Evolutionary conservation across 768 basidiomycete species (phyloP).

Genomic region (Solioccasus polychromus): DNA sequence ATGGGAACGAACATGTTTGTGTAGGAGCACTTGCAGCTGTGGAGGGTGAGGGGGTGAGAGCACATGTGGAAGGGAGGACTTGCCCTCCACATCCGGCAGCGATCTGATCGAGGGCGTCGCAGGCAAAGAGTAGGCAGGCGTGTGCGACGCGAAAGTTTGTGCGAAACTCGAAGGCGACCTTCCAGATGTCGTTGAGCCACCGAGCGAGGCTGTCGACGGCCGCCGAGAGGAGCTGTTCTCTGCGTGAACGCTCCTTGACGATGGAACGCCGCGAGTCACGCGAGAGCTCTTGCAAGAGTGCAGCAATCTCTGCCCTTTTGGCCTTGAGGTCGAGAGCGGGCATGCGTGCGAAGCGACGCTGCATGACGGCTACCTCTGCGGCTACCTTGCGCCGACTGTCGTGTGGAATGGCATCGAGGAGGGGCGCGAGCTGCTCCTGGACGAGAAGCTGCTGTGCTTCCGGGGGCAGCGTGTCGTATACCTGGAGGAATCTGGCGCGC

Average conservation of each 20-base stretch:
- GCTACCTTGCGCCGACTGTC: constrained; percentile 39
- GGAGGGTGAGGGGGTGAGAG: not conserved
- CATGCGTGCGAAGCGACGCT: constrained; percentile 36
- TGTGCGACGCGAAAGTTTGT: constrained; percentile 53
- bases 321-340: constrained; percentile 51
- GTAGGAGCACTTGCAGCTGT: constrained; percentile 55
- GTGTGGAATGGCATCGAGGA: constrained; percentile 44
- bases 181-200: constrained; percentile 71
- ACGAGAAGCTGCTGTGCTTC: constrained; percentile 50
- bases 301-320: constrained; percentile 54
- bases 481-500: constrained; percentile 39
- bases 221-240: constrained; percentile 55
- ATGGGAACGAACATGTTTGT: constrained; percentile 46
- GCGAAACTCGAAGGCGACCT: constrained; percentile 54
- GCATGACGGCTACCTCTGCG: constrained; percentile 38
- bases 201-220: constrained; percentile 49
- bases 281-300: constrained; percentile 49
- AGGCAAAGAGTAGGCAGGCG: constrained; percentile 50
- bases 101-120: constrained; percentile 46
- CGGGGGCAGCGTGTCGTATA: constrained; percentile 51
- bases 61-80: constrained; percentile 23
- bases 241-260: constrained; percentile 51
- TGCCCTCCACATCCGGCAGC: constrained; percentile 36
- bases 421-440: constrained; percentile 46
- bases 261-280: constrained; percentile 52